Percentiles rank a stretch among this genome's conserved stretches.
Conservation (phyloP, 495 filamentous ascomycete genomes). For the Neurospora sublineolata region DNA sequence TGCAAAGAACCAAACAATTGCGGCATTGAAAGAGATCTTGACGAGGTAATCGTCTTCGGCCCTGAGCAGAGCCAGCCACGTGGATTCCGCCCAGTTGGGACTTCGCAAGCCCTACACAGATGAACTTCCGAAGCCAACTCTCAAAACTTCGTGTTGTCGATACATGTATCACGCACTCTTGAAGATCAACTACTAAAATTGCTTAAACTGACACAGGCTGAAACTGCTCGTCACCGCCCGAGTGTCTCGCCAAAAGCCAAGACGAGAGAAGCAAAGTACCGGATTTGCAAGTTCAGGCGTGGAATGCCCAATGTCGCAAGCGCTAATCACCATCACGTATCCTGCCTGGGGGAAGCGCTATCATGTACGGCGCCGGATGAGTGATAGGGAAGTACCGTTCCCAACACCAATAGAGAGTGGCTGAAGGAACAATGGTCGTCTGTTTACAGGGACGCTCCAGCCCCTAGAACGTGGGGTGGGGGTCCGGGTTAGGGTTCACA, state of each 20-base stretch:
- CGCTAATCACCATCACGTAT: neutral
- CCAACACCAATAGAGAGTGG: neutral
- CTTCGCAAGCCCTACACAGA: neutral
- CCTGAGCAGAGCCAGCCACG: neutral
- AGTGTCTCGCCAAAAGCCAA: neutral
- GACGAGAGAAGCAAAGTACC: neutral
- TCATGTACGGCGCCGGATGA: neutral
- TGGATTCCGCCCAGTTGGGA: neutral
- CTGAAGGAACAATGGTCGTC: neutral
- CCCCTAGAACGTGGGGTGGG: neutral
- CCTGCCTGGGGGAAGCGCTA: neutral
- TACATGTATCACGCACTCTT: neutral
- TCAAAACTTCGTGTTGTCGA: neutral
- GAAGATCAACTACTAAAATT: neutral
- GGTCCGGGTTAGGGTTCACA: neutral
- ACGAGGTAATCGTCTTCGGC: neutral
- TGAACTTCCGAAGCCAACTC: neutral
- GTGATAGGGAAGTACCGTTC: neutral
- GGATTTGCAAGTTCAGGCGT: neutral
- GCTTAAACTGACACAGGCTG: neutral
- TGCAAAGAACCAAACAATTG: neutral
- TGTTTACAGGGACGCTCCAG: neutral
- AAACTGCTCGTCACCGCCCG: neutral
- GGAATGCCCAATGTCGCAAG: neutral
- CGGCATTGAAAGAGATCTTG: neutral